These are phyloP conservation scores for Suillus decipiens DNA, from an alignment of 768 basidiomycete species.

Conservation along the genomic window DNA sequence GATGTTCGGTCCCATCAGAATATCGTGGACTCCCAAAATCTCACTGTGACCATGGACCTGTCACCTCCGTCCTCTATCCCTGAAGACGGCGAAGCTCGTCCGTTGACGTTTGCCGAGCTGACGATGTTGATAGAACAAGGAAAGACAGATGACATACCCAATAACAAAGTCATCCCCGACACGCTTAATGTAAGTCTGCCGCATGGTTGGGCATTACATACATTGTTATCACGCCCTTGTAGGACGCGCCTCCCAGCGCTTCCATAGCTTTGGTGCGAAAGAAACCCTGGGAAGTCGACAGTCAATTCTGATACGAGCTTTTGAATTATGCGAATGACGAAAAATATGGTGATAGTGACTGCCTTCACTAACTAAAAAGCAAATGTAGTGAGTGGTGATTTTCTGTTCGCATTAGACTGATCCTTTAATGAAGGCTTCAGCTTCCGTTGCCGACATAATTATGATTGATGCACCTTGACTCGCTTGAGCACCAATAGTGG, in stretches of 20 bases:
- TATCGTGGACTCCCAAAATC: constrained; percentile 15
- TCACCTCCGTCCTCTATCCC: constrained; percentile 13
- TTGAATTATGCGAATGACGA: neutral
- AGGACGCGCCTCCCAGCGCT: constrained; percentile 60
- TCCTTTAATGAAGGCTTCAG: neutral
- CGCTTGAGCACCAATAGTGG: neutral
- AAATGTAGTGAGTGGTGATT: constrained; percentile 1
- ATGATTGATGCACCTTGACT: neutral
- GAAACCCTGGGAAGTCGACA: constrained; percentile 67
- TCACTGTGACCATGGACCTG: neutral
- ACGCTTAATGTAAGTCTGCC: constrained; percentile 55
- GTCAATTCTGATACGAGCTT: constrained; percentile 19
- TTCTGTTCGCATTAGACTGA: neutral
- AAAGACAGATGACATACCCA: constrained; percentile 71
- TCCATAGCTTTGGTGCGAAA: constrained; percentile 51
- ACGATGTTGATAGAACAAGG: constrained; percentile 73
- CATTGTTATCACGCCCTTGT: constrained; percentile 9
- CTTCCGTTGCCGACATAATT: neutral
- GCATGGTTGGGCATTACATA: constrained; percentile 5
- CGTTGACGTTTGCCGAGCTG: constrained; percentile 67
- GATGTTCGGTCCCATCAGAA: constrained; percentile 21
- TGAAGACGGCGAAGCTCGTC: constrained; percentile 37
- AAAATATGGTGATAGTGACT: neutral
- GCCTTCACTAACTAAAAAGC: neutral
- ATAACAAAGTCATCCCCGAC: constrained; percentile 74